Evolutionary conservation across 768 basidiomycete species (phyloP).

Genomic region (Trametes maxima): DNA sequence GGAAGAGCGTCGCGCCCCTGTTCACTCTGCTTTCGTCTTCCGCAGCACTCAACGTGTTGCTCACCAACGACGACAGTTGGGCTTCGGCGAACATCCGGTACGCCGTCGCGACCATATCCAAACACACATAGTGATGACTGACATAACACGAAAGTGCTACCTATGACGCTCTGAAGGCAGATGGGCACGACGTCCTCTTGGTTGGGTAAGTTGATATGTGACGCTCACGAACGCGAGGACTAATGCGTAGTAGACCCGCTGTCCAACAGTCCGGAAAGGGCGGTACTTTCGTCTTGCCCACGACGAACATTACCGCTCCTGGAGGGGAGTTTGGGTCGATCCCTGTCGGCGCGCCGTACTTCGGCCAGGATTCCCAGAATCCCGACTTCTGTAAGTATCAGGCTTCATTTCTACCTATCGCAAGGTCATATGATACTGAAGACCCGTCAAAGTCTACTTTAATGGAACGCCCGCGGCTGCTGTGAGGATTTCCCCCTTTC

Average conservation of each 20-base stretch:
- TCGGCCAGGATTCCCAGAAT: slow-evolving; percentile 31
- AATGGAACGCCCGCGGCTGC: slow-evolving; percentile 37
- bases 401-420: background rate
- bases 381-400: slow-evolving; percentile 30
- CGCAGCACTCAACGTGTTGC: slow-evolving; percentile 32
- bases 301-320: slow-evolving; percentile 33
- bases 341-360: slow-evolving; percentile 35
- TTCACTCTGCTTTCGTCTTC: slow-evolving; percentile 18
- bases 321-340: slow-evolving; percentile 36
- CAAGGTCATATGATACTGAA: slow-evolving; percentile 8
- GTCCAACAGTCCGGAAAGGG: slow-evolving; percentile 37
- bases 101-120: background rate
- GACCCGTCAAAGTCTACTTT: slow-evolving; percentile 30
- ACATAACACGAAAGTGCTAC: slow-evolving; percentile 26
- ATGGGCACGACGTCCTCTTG: slow-evolving; percentile 35
- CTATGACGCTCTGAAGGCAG: slow-evolving; percentile 29
- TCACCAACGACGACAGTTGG: slow-evolving; percentile 39
- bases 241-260: slow-evolving; percentile 27
- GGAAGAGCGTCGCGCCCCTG: slow-evolving; percentile 5
- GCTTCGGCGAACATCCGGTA: slow-evolving; percentile 39
- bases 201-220: slow-evolving; percentile 21
- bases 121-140: background rate
- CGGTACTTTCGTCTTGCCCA: slow-evolving; percentile 35
- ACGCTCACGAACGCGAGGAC: background rate
- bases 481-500: slow-evolving; percentile 10